Conservation (phyloP, 352 stramenopile species). For the Pythium myriotylum region DNA sequence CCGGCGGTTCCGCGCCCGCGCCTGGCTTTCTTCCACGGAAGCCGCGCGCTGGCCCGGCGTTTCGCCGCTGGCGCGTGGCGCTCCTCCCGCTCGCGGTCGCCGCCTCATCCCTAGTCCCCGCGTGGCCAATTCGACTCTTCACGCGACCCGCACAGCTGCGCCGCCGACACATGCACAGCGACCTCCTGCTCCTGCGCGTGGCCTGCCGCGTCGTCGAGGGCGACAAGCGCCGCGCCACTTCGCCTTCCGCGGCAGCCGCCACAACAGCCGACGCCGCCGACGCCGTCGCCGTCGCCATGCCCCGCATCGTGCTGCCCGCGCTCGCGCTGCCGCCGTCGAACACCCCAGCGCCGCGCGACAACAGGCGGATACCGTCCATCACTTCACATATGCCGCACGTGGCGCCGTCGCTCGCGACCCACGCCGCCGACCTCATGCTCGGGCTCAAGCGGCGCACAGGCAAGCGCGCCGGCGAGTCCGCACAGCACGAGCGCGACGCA, state of each 20-base stretch:
- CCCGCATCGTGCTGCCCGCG: slow-evolving; percentile 16
- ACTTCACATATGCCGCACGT: slow-evolving; percentile 2
- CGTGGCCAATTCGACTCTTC: slow-evolving; percentile 33
- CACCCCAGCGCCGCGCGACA: slow-evolving; percentile 2
- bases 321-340: slow-evolving; percentile 4
- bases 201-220: slow-evolving; percentile 39
- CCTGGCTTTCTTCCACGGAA: slow-evolving; percentile 12
- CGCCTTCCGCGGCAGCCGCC: no score
- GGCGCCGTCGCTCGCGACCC: slow-evolving; percentile 1
- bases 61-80: slow-evolving; percentile 12
- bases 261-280: no score
- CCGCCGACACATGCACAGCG: slow-evolving; percentile 20
- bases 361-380: slow-evolving; percentile 12
- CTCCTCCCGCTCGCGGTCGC: slow-evolving; percentile 1
- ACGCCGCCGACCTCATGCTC: slow-evolving; percentile 37
- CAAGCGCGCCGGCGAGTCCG: slow-evolving; percentile 17
- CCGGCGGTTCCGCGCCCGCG: slow-evolving; percentile 15
- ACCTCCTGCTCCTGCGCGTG: slow-evolving; percentile 38
- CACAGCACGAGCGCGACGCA: slow-evolving; percentile 3
- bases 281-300: no score
- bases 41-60: background rate
- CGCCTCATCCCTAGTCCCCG: slow-evolving; percentile 17
- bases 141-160: slow-evolving; percentile 3
- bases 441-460: slow-evolving; percentile 36
- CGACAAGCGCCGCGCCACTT: background rate